Base-by-base conservation (phyloP, 768 basidiomycete genomes). In the Leccinum subtestaceum region DNA sequence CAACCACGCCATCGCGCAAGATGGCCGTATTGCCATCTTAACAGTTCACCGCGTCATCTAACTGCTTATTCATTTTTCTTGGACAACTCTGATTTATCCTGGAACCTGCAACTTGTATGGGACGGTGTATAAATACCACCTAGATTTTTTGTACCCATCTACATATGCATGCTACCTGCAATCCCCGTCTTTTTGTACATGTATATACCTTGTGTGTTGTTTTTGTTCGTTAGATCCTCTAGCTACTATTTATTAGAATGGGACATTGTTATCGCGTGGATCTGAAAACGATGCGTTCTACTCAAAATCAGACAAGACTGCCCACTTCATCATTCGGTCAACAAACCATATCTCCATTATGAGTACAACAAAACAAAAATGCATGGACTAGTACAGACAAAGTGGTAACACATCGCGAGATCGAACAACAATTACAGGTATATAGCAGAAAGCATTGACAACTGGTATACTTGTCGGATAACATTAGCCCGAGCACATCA, bases 401-500 rank as follows among this genome's bases (percentile, higher is more conserved):
- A 43, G 27, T 54, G 52, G 54, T 15, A 40, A 43, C 21, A 29
- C 10, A 40, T 31, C 32, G 38, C 32, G 53, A 57, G 51, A 34
- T 45, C 9, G 31, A 38, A 46, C 29, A 19, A 43, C n/a, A 52
- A 56, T 55, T 2, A 52, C 46, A 53, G 45, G 50, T 51, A 59
- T 59, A 43, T 47, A 53, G 47, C 38, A 52, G 17, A 48, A 49
- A 49, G 47, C 34, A 55, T 13, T 2, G 32, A 45, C n/a, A 45
- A 45, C n/a, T 10, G 11, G 19, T 12, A 45, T 12, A 12, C 19
- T 45, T 21, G 19, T 45, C 19, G 19, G 43, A 43, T 11, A n/a
- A 21, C 19, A 17, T 83, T 72, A 92, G 56, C 87, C 89, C 60
- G 91, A 93, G 76, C 92, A 94, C 92, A 95, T 95, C 71, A 94